A percentile compares a stretch with the other conserved stretches of the same genome.
Evolutionary conservation across 108 stramenopile species (phyloP).

Genomic region (Schizochytrium sp.): DNA sequence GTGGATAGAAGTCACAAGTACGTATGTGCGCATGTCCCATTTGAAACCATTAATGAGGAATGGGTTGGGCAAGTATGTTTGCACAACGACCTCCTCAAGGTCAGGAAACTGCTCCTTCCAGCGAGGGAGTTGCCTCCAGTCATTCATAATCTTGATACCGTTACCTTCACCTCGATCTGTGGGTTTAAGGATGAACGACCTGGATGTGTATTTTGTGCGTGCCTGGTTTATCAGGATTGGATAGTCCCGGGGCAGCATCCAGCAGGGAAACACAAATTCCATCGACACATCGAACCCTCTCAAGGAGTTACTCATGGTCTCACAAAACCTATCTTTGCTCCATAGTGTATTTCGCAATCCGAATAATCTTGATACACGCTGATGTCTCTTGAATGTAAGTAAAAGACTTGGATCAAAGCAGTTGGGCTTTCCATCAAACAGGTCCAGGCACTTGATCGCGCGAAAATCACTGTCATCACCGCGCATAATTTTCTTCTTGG

Average conservation of each 20-base stretch:
- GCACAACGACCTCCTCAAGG: slow-evolving; percentile 74
- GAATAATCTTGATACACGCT: slow-evolving; percentile 30
- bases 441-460: slow-evolving; percentile 52
- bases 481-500: slow-evolving; percentile 34
- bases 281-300: neutral
- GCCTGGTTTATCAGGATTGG: slow-evolving; percentile 9
- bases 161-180: slow-evolving; percentile 34
- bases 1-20: slow-evolving; percentile 62
- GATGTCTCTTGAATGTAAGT: neutral
- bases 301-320: slow-evolving; percentile 28
- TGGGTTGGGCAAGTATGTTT: slow-evolving; percentile 71
- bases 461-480: slow-evolving; percentile 20
- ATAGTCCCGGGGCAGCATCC: slow-evolving; percentile 41
- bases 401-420: slow-evolving; percentile 44
- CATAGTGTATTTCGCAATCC: slow-evolving; percentile 35
- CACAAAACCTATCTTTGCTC: slow-evolving; percentile 36
- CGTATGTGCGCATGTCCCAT: slow-evolving; percentile 66
- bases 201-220: neutral
- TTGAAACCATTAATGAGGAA: slow-evolving; percentile 66
- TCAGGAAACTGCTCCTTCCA: slow-evolving; percentile 55
- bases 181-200: slow-evolving; percentile 55
- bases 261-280: slow-evolving; percentile 54
- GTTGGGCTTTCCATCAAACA: slow-evolving; percentile 36
- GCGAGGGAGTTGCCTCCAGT: neutral
- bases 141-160: slow-evolving; percentile 16